Conservation (phyloP, 83 land plant species). For the Diphasiastrum complanatum region DNA sequence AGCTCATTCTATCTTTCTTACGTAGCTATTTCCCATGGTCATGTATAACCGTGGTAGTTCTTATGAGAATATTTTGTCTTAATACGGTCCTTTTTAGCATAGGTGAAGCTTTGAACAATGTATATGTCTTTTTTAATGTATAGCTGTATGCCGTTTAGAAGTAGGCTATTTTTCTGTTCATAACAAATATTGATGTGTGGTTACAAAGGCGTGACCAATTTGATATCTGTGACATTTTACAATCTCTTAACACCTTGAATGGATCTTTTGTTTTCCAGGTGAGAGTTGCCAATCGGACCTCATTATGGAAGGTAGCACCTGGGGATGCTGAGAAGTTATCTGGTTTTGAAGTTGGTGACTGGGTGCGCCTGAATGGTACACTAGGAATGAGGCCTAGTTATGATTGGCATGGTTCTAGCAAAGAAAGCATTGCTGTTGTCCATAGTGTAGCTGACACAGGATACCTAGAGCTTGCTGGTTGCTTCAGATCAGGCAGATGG, state of each 20-base stretch:
- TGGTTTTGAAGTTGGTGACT: slow-evolving; percentile 94
- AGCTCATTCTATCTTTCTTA: background rate
- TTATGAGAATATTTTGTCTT: slow-evolving; percentile 19
- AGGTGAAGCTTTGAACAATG: too few relatives aligned
- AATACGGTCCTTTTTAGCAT: too few relatives aligned
- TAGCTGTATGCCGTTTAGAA: too few relatives aligned
- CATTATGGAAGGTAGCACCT: slow-evolving; percentile 79
- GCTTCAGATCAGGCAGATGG: slow-evolving; percentile 83
- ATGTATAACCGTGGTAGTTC: background rate
- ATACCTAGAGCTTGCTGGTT: slow-evolving; percentile 78
- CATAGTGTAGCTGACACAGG: slow-evolving; percentile 75
- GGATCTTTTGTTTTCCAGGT: too few relatives aligned
- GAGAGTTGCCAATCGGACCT: slow-evolving; percentile 62
- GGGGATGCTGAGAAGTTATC: slow-evolving; percentile 86
- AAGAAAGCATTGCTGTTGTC: slow-evolving; percentile 86
- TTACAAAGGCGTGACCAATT: too few relatives aligned
- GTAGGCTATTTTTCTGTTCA: too few relatives aligned
- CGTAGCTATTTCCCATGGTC: background rate
- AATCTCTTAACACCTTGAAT: too few relatives aligned
- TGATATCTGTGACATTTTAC: too few relatives aligned
- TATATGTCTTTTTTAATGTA: too few relatives aligned
- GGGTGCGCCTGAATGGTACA: slow-evolving; percentile 75
- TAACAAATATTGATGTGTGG: too few relatives aligned
- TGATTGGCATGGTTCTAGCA: slow-evolving; percentile 79
- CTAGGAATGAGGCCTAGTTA: slow-evolving; percentile 76